Conservation (phyloP, 768 basidiomycete genomes). For the Clitopilus passeckerianus region DNA sequence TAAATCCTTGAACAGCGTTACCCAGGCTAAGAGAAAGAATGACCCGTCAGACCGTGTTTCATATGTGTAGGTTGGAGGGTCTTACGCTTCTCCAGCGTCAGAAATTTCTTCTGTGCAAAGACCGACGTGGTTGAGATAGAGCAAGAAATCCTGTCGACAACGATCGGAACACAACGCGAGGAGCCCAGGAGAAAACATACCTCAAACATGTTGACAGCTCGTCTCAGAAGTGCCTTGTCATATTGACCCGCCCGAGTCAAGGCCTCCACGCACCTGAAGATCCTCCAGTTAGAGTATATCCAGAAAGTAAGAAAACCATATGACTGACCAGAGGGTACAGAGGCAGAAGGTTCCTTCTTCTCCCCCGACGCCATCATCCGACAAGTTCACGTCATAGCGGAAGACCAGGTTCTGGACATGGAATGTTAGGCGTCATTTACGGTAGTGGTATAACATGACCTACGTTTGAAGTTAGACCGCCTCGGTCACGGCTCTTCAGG, state of each 20-base stretch:
- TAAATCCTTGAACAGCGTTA: slow-evolving; percentile 88
- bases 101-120: slow-evolving; percentile 86
- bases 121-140: slow-evolving; percentile 85
- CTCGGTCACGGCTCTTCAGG: slow-evolving; percentile 82
- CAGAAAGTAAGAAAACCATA: neutral
- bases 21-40: slow-evolving; percentile 50
- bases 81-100: slow-evolving; percentile 77
- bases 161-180: neutral
- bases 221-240: slow-evolving; percentile 58
- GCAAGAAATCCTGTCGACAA: slow-evolving; percentile 58
- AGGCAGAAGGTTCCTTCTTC: slow-evolving; percentile 95
- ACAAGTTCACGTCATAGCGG: slow-evolving; percentile 82
- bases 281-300: neutral
- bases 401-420: slow-evolving; percentile 68
- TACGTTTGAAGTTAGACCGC: slow-evolving; percentile 87
- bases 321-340: slow-evolving; percentile 70
- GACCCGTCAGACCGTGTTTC: neutral
- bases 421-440: too few relatives aligned
- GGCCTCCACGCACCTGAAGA: slow-evolving; percentile 76
- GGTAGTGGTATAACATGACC: slow-evolving; percentile 11
- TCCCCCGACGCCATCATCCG: slow-evolving; percentile 92
- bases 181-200: slow-evolving; percentile 30
- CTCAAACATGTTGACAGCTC: slow-evolving; percentile 87
- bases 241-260: slow-evolving; percentile 83
- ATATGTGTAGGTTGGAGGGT: slow-evolving; percentile 5